These are phyloP conservation scores for Dictyostelium discoideum DNA, from an alignment of 78 protist genomes.

Conservation along the genomic window dicty_2.7 NC_007089.4:4499501-4500000, in stretches of 20 bases:
- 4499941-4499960: conserved; percentile 99
- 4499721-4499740: conserved; percentile 94
- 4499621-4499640: conserved; percentile 99
- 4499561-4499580: conserved; percentile 98
- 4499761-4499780: conserved; percentile 85
- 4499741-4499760: conserved; percentile 88
- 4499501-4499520: conserved; percentile 99
- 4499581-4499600: conserved; percentile 99
- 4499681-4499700: conserved; percentile 99
- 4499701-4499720: conserved; percentile 89
- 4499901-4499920: conserved; percentile 98
- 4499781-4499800: conserved; percentile 98
- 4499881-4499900: conserved; percentile 88
- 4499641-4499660: conserved; percentile 99
- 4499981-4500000: conserved; percentile 81
- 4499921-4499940: conserved; percentile 96
- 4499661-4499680: conserved; percentile 98
- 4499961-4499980: conserved; percentile 58
- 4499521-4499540: conserved; percentile 99
- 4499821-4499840: conserved; percentile 82
- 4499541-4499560: conserved; percentile 99
- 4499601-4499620: conserved; percentile 96
- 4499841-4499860: conserved; percentile 96
- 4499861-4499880: conserved; percentile 98
- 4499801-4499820: conserved; percentile 94